phyloP scores from a whole-genome alignment of 2,329 filamentous ascomycete species.

The Talaromyces sp. region DNA sequence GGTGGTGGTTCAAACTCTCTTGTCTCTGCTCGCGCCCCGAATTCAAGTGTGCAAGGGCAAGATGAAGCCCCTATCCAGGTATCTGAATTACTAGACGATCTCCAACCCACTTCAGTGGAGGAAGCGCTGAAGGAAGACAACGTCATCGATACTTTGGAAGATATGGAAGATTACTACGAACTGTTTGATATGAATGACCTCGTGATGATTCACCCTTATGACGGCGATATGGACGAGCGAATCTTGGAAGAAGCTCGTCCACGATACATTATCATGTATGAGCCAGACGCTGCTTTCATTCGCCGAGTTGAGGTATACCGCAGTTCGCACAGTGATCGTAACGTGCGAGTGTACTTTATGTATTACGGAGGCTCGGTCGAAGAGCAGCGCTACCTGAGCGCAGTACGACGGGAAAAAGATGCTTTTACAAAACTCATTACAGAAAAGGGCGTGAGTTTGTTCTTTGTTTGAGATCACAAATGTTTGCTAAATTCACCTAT shows the following conservation, averaged over 20 bases:
- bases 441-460: constrained; percentile 66
- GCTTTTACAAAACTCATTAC: constrained; percentile 92
- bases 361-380: constrained; percentile 95
- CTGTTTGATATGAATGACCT: constrained; percentile 89
- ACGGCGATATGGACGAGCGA: constrained; percentile 93
- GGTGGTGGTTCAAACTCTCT: constrained; percentile 66
- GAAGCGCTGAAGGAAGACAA: constrained; percentile 66
- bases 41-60: constrained; percentile 72
- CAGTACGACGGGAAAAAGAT: constrained; percentile 92
- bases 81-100: constrained; percentile 74
- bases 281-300: constrained; percentile 92
- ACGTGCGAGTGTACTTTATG: constrained; percentile 91
- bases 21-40: constrained; percentile 62
- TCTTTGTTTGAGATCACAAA: background rate
- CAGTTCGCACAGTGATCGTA: constrained; percentile 84
- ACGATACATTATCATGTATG: constrained; percentile 97
- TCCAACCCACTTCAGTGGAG: constrained; percentile 76
- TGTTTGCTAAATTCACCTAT: constrained; percentile 18
- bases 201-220: constrained; percentile 86
- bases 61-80: constrained; percentile 76
- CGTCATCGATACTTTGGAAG: constrained; percentile 72
- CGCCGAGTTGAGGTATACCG: constrained; percentile 92
- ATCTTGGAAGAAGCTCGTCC: constrained; percentile 92
- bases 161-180: constrained; percentile 90
- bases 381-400: constrained; percentile 86